Base-by-base conservation (phyloP, 2,329 filamentous ascomycete genomes). In the Fusarium sp. region DNA sequence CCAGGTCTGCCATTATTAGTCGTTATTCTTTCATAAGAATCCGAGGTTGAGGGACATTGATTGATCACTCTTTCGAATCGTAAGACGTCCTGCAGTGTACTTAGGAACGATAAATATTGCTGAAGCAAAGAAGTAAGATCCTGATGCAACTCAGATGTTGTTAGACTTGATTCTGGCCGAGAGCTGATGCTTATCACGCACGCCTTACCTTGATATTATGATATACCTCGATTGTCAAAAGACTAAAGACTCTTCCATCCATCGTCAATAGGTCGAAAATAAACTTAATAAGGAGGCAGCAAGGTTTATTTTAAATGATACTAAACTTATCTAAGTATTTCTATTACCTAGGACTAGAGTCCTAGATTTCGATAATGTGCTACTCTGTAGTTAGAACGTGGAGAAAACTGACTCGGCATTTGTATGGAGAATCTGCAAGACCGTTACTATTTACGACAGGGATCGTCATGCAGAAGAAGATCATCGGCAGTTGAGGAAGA, bases 401-500 rank as follows among this genome's bases (percentile, higher is more conserved):
- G 11, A 33, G 17, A 44, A 5, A 17, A 27, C n/a, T 23, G 35
- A 33, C 33, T 61, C 54, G 41, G 62, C 35, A 61, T 48, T 40
- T 49, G 27, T 18, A 35, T 30, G 56, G 55, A 17, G 56, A 35
- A 30, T 41, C 12, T 50, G n/a, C 58, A 60, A 35, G 20, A 32
- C 26, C 26, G 23, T 33, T 13, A 38, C 27, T 30, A 18, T 27
- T 45, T 37, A 26, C 14, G 56, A 50, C 56, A 56, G 30, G 48
- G 64, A 50, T 67, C 17, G 7, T 55, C 56, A 67, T 62, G 56
- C 48, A 54, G 13, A 27, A 64, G 48, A 55, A 35, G 56, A 48
- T 53, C 63, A 67, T 62, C 55, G 26, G 41, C 23, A 67, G n/a
- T 46, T 48, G 46, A 38, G 27, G 23, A 41, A 37, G 30, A 56